Evolutionary conservation across 805 yeast species (phyloP).

Genomic region (Limtongozyma cylindracea): DNA sequence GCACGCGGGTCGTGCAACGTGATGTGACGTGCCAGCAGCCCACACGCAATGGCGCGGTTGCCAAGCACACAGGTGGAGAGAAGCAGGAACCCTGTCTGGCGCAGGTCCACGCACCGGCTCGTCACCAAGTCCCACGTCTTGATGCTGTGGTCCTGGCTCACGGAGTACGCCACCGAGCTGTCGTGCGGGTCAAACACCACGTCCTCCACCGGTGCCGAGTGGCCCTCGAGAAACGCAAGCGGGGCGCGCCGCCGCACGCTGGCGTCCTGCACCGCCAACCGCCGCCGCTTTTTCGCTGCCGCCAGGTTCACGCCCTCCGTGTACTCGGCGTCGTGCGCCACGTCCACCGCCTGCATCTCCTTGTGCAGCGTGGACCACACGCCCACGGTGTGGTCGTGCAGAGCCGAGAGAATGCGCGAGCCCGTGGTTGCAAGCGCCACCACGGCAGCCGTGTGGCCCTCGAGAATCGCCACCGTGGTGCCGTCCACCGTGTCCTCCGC

Average conservation of each 20-base stretch:
- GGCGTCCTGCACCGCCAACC: slow-evolving; percentile 53
- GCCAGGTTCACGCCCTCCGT: too few relatives aligned
- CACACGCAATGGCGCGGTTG: slow-evolving; percentile 45
- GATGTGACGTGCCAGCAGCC: slow-evolving; percentile 97
- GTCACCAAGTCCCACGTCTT: slow-evolving; percentile 94
- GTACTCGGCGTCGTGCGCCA: slow-evolving; percentile 5
- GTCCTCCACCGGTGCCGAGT: slow-evolving; percentile 69
- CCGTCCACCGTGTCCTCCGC: slow-evolving; percentile 13
- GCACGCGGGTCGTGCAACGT: slow-evolving; percentile 80
- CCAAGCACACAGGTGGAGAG: slow-evolving; percentile 51
- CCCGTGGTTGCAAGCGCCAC: slow-evolving; percentile 36
- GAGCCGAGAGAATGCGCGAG: slow-evolving; percentile 54
- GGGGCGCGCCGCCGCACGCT: slow-evolving; percentile 65
- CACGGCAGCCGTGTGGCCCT: slow-evolving; percentile 82
- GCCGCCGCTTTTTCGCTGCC: slow-evolving; percentile 74
- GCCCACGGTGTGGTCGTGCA: slow-evolving; percentile 58
- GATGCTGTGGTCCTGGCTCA: slow-evolving; percentile 84
- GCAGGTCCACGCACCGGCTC: slow-evolving; percentile 63
- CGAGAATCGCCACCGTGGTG: slow-evolving; percentile 51
- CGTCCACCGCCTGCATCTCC: slow-evolving; percentile 22
- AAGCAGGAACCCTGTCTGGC: slow-evolving; percentile 66
- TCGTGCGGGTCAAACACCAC: slow-evolving; percentile 35
- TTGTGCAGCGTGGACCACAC: slow-evolving; percentile 76
- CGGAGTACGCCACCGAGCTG: slow-evolving; percentile 84
- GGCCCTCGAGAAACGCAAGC: slow-evolving; percentile 54